Conservation (phyloP, 2,329 filamentous ascomycete species). For the Colletotrichum euphorbiae region DNA sequence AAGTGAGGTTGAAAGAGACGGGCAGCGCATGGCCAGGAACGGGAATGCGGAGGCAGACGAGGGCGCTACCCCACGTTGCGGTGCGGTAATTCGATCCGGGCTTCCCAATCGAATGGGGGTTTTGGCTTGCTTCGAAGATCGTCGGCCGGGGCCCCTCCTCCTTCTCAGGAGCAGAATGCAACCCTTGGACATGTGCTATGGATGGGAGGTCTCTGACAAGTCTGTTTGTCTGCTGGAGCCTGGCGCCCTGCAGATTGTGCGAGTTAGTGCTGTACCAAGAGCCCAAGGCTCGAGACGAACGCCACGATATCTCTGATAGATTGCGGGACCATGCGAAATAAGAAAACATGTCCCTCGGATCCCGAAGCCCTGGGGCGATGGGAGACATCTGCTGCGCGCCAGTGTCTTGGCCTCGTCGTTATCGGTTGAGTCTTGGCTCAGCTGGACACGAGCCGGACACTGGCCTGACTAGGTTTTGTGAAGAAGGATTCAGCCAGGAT, state of each 20-base stretch:
- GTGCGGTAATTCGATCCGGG: constrained; percentile 33
- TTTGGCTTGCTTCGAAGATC: background rate
- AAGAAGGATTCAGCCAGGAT: background rate
- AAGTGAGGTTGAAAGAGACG: constrained; percentile 38
- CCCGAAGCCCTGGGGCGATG: background rate
- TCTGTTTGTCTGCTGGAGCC: constrained; percentile 1
- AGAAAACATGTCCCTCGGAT: background rate
- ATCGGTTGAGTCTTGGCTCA: background rate
- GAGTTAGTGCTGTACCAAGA: background rate
- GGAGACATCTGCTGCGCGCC: background rate
- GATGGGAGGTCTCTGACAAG: constrained; percentile 4
- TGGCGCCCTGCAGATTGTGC: constrained; percentile 4
- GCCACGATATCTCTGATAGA: constrained; percentile 27
- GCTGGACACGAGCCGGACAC: background rate
- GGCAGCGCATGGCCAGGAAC: constrained; percentile 34
- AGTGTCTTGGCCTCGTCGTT: background rate
- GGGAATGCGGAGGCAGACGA: constrained; percentile 37
- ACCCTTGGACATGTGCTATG: constrained; percentile 2
- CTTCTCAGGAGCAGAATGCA: constrained; percentile 27
- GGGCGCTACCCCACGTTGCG: constrained; percentile 30
- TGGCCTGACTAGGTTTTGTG: too few species aligned
- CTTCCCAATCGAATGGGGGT: constrained; percentile 27
- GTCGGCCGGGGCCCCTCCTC: constrained; percentile 21
- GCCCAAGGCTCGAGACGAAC: constrained; percentile 16
- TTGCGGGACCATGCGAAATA: constrained; percentile 8